Base-by-base conservation (phyloP, 345 rosid genomes). In the Eucalyptus cloeziana region DNA sequence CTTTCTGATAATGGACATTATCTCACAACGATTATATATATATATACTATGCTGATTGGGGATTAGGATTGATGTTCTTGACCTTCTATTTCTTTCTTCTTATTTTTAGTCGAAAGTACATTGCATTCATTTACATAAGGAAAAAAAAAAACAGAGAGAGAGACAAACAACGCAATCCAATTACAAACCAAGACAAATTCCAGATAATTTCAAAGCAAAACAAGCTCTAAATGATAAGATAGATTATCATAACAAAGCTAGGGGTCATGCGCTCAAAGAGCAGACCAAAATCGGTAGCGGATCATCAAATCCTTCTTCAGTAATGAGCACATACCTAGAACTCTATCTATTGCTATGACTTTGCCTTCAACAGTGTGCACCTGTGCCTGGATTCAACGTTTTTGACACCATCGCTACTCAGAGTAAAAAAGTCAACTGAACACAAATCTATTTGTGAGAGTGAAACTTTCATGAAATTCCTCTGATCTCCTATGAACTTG, bases 331-430 rank as follows among this genome's bases (percentile, higher is more conserved):
- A 56, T 24, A 56, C 6, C 3, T 22, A 56, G 30, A 24, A 56
- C 30, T 56, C 6, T 24, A 24, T 56, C 0, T 10, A 0, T 56
- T 56, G 30, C 1, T 56, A 56, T 22, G 62, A 1, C 30, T 56
- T 56, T 56, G 30, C 13, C 6, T 56, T 56, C 30, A 0, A 56
- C 1, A 4, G 3, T 24, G 13, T 56, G 12, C 0, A 1, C 44
- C 40, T 40, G 40, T 4, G 1, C 13, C 0, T 56, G 1, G 1
- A 24, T 56, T 56, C 0, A 1, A 10, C 2, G 12, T 56, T 24
- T 10, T 1, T 0, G 0, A 56, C 62, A 56, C 13, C 10, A 56
- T 1, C 6, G 1, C 30, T 56, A 24, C 10, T 56, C 0, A 24
- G 0, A 4, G 62, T 56, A 56, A 56, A 56, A 56, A 9, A 24